These are phyloP conservation scores for Penicillium atrosanguineum DNA, from an alignment of 495 filamentous ascomycete species.

Conservation along the genomic window DNA sequence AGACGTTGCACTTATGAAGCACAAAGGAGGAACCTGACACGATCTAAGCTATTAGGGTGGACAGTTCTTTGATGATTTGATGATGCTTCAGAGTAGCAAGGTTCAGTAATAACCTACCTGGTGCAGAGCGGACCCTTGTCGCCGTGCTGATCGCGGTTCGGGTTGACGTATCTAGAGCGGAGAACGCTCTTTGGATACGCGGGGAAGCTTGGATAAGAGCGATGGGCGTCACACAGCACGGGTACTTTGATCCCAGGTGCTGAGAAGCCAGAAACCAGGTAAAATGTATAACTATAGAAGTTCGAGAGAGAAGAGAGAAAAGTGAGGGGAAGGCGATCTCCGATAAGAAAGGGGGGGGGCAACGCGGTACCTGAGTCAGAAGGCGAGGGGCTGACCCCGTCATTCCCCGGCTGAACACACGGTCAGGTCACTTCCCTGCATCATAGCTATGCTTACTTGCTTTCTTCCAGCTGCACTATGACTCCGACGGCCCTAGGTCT, in stretches of 20 bases:
- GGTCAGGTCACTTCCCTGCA: neutral
- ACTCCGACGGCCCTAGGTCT: neutral
- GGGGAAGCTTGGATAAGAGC: slow-evolving; percentile 30
- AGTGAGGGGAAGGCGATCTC: neutral
- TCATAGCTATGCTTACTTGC: neutral
- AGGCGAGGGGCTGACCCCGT: slow-evolving; percentile 14
- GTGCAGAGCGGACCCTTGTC: neutral
- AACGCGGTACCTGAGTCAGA: slow-evolving; percentile 26
- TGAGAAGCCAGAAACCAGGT: neutral
- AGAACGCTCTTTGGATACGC: slow-evolving; percentile 25
- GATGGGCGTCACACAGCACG: slow-evolving; percentile 21
- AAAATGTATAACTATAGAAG: neutral
- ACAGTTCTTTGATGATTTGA: neutral
- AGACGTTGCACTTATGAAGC: slow-evolving; percentile 7
- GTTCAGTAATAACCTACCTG: slow-evolving; percentile 1
- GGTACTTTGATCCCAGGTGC: slow-evolving; percentile 4
- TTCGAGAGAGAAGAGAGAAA: slow-evolving; percentile 1
- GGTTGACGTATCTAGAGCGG: slow-evolving; percentile 24
- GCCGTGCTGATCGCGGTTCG: neutral
- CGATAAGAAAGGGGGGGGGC: slow-evolving; percentile 14
- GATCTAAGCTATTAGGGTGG: slow-evolving; percentile 1
- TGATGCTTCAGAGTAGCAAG: neutral
- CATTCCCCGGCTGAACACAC: slow-evolving; percentile 15
- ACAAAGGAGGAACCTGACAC: slow-evolving; percentile 6
- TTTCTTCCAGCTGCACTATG: neutral